Percentiles rank a stretch among this genome's conserved stretches.
Evolutionary conservation across 306 rosid species (phyloP).

Genomic region (Arachis hypogaea): DNA sequence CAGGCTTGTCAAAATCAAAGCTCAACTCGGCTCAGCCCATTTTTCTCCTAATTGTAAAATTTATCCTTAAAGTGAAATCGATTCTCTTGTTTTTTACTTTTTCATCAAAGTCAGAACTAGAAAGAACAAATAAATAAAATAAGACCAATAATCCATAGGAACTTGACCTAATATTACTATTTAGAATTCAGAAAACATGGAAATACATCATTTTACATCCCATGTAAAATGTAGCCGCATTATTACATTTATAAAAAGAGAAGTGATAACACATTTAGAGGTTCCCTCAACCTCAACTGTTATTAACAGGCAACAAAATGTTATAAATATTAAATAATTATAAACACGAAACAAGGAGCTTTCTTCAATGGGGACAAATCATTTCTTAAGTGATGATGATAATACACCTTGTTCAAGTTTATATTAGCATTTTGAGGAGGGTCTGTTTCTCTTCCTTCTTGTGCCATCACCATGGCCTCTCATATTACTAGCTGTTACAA

Average conservation of each 20-base stretch:
- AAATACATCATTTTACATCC: too few relatives aligned
- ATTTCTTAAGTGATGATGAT: background rate
- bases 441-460: conserved; percentile 45
- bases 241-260: background rate
- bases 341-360: background rate
- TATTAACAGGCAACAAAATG: background rate
- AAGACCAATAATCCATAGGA: too few relatives aligned
- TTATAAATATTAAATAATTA: background rate
- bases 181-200: background rate
- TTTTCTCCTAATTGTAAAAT: too few relatives aligned
- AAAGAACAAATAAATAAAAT: too few relatives aligned
- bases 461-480: conserved; percentile 17
- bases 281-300: background rate
- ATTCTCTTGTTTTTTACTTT: too few relatives aligned
- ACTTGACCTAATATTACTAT: too few relatives aligned
- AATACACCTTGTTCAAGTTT: conserved; percentile 7
- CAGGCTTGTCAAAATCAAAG: too few relatives aligned
- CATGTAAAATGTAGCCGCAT: background rate
- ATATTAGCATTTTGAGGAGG: conserved; percentile 10
- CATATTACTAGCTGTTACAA: conserved; percentile 56
- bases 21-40: too few relatives aligned
- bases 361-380: background rate
- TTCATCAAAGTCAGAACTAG: too few relatives aligned
- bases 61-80: too few relatives aligned
- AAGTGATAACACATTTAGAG: background rate